Evolutionary conservation across 108 stramenopile genomes (phyloP).

Genomic region (Skeletonema tropicum): DNA sequence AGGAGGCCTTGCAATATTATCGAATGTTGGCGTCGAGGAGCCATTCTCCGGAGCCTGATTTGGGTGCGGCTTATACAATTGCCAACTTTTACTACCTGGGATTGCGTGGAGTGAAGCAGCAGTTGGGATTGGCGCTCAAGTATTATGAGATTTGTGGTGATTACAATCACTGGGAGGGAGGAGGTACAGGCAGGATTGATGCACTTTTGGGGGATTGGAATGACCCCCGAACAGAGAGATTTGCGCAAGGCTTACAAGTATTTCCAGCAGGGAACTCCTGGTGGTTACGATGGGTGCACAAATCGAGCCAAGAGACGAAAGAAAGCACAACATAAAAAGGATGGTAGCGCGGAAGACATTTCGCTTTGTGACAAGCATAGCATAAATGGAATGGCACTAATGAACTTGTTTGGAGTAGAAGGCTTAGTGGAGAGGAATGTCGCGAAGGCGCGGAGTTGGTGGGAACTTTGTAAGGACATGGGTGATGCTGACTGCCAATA

Average conservation of each 20-base stretch:
- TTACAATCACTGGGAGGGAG: conserved; percentile 74
- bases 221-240: conserved; percentile 53
- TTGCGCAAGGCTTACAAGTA: conserved; percentile 59
- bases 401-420: conserved; percentile 73
- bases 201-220: conserved; percentile 82
- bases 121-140: conserved; percentile 71
- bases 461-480: conserved; percentile 69
- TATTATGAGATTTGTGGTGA: conserved; percentile 81
- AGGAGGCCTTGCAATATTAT: conserved; percentile 87
- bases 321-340: conserved; percentile 30
- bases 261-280: conserved; percentile 70
- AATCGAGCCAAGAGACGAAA: conserved; percentile 26
- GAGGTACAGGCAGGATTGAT: conserved; percentile 77
- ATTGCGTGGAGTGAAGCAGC: conserved; percentile 74
- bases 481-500: conserved; percentile 78
- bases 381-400: conserved; percentile 81
- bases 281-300: conserved; percentile 60
- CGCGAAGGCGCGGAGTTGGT: conserved; percentile 62
- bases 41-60: conserved; percentile 53
- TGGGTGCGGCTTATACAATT: conserved; percentile 70
- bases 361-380: conserved; percentile 60
- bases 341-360: conserved; percentile 28
- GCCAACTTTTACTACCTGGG: conserved; percentile 80
- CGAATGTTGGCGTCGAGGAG: conserved; percentile 63
- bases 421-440: conserved; percentile 55